Base-by-base conservation (phyloP, 2,329 filamentous ascomycete genomes). In the Claviceps maximensis region DNA sequence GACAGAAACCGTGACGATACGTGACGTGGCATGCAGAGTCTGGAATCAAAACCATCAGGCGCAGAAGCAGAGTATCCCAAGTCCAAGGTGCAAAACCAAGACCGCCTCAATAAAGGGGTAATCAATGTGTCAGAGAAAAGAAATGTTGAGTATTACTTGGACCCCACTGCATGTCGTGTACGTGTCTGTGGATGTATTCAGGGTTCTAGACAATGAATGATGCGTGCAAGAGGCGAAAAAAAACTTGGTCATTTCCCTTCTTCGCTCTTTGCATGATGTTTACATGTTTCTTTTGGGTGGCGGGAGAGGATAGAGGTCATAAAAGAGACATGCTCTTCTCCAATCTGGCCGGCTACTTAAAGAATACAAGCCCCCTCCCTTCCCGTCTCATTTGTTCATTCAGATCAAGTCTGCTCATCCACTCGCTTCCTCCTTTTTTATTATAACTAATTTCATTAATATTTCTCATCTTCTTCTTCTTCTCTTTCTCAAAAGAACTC, bases 331-430 rank as follows among this genome's bases (percentile, higher is more conserved):
- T 8, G 36, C n/a, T n/a, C n/a, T 17, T n/a, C 2, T 2, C 13
- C 33, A 2, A 36, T 36, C 12, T 21, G 41, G 12, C 15, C 23
- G 23, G 25, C 47, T 66, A 67, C 62, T 67, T 66, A 67, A 67
- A 65, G 59, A 50, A 55, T 5, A n/a, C n/a, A 55, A 36, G 45
- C 49, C 27, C 55, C 54, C 57, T 53, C 61, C 58, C 53, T 31
- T 49, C 57, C 52, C 13, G 3, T 36, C 33, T 17, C 36, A n/a
- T n/a, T n/a, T n/a, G n/a, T n/a, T n/a, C n/a, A n/a, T 6, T 8
- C 36, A 5, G 17, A n/a, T 7, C 17, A 4, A 7, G 3, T 38
- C 36, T 38, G 13, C 13, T 38, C 36, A 38, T 38, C 36, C 36
- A 38, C 15, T 38, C 36, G 36, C 36, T 38, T 42, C 33, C 21